Base-by-base conservation (phyloP, 176 grass and related monocot species). In the Carex cristatella region DNA sequence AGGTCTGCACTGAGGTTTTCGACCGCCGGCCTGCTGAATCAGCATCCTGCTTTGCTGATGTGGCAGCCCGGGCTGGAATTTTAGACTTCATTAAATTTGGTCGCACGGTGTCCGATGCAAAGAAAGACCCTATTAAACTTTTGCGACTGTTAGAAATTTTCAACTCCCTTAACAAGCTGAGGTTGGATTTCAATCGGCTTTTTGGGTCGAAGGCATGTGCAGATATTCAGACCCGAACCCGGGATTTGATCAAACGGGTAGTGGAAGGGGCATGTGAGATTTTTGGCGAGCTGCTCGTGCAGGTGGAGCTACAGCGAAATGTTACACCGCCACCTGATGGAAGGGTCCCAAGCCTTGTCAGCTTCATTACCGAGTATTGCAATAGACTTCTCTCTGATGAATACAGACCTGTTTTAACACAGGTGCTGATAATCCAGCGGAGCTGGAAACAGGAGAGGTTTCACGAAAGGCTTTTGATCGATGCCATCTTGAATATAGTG, bases 111-210 rank as follows among this genome's bases (percentile, higher is more conserved):
- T 54, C 89, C 4, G 87, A 93, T 69, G 74, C 91, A n/a, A 95
- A 95, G 91, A 95, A 95, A 82, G 93, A 95, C 14, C 93, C 93
- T 6, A 95, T 95, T 83, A 95, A 95, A 66, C 91, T 95, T 54
- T 62, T 89, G 75, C 86, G 93, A 14, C 65, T 95, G 69, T 64
- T 95, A 44, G 94, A 95, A 42, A 85, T 95, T 15, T 95, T 95
- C 53, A 88, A 95, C 55, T 89, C 91, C 35, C 66, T 95, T 71
- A 95, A 93, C 48, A 95, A 88, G 63, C 63, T 95, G 33, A 86
- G 94, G 30, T 6, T 91, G 80, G 91, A 95, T 61, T 95, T 95
- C 85, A 95, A 95, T 30, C 83, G 85, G 15, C 76, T 95, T 86
- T 95, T 95, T 0, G 94, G 94, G 0, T 89, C 85, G 2, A 95